A percentile compares a stretch with the other conserved stretches of the same genome.
Evolutionary conservation across 2,329 filamentous ascomycete genomes (phyloP).

Genomic region (Claviceps digitariae): DNA sequence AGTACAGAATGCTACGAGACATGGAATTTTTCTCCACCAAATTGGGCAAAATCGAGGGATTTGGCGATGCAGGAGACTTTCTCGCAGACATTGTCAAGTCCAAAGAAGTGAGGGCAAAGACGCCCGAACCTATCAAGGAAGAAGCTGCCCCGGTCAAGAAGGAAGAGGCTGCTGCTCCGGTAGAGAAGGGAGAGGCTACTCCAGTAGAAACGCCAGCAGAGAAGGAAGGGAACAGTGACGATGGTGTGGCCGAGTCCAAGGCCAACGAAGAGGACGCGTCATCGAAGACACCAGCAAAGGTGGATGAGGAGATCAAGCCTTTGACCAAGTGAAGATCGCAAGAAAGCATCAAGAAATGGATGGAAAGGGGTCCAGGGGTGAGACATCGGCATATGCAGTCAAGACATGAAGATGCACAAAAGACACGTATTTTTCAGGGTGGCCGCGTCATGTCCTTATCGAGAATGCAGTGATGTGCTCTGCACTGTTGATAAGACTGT

Average conservation of each 20-base stretch:
- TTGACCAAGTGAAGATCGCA: neutral
- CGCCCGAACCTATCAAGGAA: constrained; percentile 5
- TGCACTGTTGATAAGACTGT: too few relatives aligned
- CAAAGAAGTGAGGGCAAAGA: constrained; percentile 32
- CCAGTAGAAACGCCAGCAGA: too few relatives aligned
- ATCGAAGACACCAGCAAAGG: too few relatives aligned
- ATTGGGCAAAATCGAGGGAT: constrained; percentile 66
- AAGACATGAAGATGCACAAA: too few relatives aligned
- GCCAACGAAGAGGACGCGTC: neutral
- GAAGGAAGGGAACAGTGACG: constrained; percentile 5
- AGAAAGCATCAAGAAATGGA: neutral
- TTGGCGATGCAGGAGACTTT: constrained; percentile 57
- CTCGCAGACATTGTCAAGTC: constrained; percentile 50
- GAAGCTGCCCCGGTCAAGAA: constrained; percentile 7
- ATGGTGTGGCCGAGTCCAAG: neutral
- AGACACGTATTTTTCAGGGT: too few relatives aligned
- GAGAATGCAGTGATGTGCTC: too few relatives aligned
- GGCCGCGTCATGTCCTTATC: too few relatives aligned
- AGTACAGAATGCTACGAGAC: constrained; percentile 58
- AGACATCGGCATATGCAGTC: too few relatives aligned
- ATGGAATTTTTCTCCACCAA: constrained; percentile 58
- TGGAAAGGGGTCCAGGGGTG: too few relatives aligned
- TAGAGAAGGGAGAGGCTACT: constrained; percentile 7
- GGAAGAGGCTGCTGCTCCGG: too few relatives aligned
- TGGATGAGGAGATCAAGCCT: neutral